Evolutionary conservation across 306 rosid species (phyloP), one percentile per base, ranked within the genome.

Genomic region (Dalbergia cochinchinensis): DNA sequence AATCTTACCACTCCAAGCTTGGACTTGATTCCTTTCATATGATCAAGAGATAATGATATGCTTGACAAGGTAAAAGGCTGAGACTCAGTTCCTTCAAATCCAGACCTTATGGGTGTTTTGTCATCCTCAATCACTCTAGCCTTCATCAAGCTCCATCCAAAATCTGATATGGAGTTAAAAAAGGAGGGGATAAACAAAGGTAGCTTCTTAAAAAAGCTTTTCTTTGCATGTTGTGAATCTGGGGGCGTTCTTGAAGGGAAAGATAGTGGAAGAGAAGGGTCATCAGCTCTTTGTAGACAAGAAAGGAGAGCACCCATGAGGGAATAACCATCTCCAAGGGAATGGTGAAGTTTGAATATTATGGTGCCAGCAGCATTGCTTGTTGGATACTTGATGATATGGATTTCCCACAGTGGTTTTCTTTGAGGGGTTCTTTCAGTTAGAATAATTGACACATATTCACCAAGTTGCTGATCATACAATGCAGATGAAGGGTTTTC

Each of bases 261-360:
- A 6, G 94, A 65, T 3, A 89, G 59, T 4, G 96, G 92, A 68
- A 85, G 69, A 58, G 89, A 88, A 82, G 91, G 92, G 31, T 92
- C 69, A 47, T 85, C 88, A 5, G 80, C 87, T 72, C 92, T 85
- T 31, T 69, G 83, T 0, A 88, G 81, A 80, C 86, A 89, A 44
- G 94, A 85, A 57, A 91, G 84, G 78, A 91, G 91, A 53, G 88
- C 84, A 26, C 88, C 75, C 97, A 91, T 91, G 9, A 88, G 77
- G 5, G 91, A 87, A 71, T 83, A 87, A 20, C 90, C 95, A 87
- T 91, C 93, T 6, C 93, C 93, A 59, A 91, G 87, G 0, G 96
- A 83, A 73, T 89, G 93, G 16, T 89, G 91, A 51, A 89, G 70
- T 64, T 83, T 82, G 84, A 91, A 83, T 9, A 91, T 69, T 9